phyloP scores from a whole-genome alignment of 2,329 filamentous ascomycete species.

The Mycocentrospora acerina region DNA sequence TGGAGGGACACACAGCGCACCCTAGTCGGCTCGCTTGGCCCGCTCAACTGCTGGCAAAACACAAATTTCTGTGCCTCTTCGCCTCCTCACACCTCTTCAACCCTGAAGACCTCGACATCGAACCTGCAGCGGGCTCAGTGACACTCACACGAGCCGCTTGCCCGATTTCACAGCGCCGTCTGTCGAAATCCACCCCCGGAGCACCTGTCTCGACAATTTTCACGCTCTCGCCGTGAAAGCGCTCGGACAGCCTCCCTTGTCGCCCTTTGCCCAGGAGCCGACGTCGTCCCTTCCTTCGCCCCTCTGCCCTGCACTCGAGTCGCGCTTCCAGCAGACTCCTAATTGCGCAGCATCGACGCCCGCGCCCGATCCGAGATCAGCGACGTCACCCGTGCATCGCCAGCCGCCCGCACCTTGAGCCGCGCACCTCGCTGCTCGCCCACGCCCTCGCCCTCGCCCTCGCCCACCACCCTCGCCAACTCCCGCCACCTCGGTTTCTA shows the following conservation, averaged over 20 bases:
- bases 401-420: constrained; percentile 13
- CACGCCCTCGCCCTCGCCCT: constrained; percentile 10
- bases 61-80: constrained; percentile 21
- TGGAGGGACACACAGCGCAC: no score
- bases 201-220: constrained; percentile 35
- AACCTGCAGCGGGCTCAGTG: constrained; percentile 36
- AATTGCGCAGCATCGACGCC: constrained; percentile 20
- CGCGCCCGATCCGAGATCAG: constrained; percentile 36
- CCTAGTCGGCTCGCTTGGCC: constrained; percentile 16
- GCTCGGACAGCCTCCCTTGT: constrained; percentile 36
- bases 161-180: constrained; percentile 40
- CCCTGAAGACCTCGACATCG: constrained; percentile 33
- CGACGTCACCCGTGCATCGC: constrained; percentile 19
- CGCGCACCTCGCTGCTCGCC: constrained; percentile 8
- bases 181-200: constrained; percentile 40
- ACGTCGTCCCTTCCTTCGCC: constrained; percentile 25
- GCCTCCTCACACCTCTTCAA: constrained; percentile 33
- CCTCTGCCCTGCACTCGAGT: constrained; percentile 32
- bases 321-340: constrained; percentile 25
- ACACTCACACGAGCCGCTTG: constrained; percentile 37
- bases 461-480: constrained; percentile 10
- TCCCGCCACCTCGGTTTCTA: constrained; percentile 45
- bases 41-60: constrained; percentile 23
- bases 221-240: constrained; percentile 33
- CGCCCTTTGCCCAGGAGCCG: constrained; percentile 32